A percentile compares a stretch with the other conserved stretches of the same genome.
Conservation (phyloP, 2,329 filamentous ascomycete species). For the Curvularia spicifera region DNA sequence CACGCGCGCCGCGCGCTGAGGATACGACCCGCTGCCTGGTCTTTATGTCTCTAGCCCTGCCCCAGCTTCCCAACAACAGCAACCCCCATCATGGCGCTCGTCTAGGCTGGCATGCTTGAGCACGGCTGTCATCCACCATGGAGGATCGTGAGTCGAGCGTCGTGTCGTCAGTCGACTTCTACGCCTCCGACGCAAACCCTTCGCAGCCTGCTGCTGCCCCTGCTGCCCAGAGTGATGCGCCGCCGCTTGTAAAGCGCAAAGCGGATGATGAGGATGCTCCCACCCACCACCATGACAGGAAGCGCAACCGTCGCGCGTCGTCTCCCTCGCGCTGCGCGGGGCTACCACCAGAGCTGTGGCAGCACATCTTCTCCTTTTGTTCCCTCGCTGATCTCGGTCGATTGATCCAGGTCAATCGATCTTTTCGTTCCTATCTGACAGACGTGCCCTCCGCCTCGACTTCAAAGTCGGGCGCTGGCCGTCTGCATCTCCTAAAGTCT, state of each 20-base stretch:
- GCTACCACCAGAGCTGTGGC: conserved; percentile 70
- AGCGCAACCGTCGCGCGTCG: conserved; percentile 37
- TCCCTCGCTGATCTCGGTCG: conserved; percentile 68
- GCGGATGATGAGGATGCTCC: conserved; percentile 34
- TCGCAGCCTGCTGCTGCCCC: conserved; percentile 4
- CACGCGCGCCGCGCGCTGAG: conserved; percentile 15
- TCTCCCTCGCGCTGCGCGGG: conserved; percentile 37
- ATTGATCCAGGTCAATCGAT: conserved; percentile 70
- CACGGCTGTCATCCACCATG: conserved; percentile 34
- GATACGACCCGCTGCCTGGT: conserved; percentile 7
- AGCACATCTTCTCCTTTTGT: conserved; percentile 71
- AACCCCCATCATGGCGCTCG: conserved; percentile 34
- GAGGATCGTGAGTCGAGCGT: conserved; percentile 44
- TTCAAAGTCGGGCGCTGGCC: conserved; percentile 40
- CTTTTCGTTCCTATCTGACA: conserved; percentile 62
- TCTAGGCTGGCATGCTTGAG: conserved; percentile 36
- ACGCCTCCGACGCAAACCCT: conserved; percentile 37
- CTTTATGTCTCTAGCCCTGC: conserved; percentile 41
- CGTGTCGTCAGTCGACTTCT: conserved; percentile 48
- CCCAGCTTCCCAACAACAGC: conserved; percentile 11
- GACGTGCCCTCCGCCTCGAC: conserved; percentile 43
- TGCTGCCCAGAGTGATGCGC: conserved; percentile 20
- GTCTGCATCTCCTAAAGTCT: conserved; percentile 58
- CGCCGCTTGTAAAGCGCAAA: conserved; percentile 44
- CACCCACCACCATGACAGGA: conserved; percentile 35